Evolutionary conservation across 352 stramenopile genomes (phyloP).

Genomic region (Aphanomyces stellatus): DNA sequence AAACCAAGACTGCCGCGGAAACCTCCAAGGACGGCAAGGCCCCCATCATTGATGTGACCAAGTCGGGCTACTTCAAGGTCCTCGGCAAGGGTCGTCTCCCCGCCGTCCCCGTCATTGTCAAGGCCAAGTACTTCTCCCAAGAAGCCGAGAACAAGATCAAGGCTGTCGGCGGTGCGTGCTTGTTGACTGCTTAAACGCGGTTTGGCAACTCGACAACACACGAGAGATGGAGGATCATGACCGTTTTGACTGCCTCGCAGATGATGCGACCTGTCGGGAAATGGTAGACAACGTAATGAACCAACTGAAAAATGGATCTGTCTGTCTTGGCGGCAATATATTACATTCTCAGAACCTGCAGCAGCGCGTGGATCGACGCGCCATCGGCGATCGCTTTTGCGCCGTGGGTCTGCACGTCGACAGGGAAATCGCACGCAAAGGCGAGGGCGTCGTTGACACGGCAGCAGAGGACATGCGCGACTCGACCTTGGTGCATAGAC

Average conservation of each 20-base stretch:
- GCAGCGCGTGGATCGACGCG: constrained; percentile 25
- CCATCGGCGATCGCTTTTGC: constrained; percentile 16
- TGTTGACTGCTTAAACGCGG: constrained; percentile 97
- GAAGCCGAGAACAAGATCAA: constrained; percentile 99
- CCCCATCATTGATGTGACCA: constrained; percentile 98
- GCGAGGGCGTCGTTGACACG: neutral
- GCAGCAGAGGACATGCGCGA: neutral
- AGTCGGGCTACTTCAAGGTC: constrained; percentile 99
- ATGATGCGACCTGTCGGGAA: constrained; percentile 2
- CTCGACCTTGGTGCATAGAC: neutral
- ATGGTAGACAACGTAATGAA: constrained; percentile 22
- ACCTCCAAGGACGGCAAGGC: constrained; percentile 93
- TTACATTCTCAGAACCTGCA: constrained; percentile 28
- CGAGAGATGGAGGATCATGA: neutral
- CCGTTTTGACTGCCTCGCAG: neutral
- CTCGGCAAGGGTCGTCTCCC: constrained; percentile 98
- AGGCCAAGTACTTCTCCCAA: constrained; percentile 99
- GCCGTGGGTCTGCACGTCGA: neutral
- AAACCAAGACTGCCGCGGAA: constrained; percentile 96
- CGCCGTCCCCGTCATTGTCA: constrained; percentile 97
- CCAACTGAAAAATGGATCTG: constrained; percentile 21
- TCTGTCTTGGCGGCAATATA: neutral
- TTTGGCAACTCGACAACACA: neutral
- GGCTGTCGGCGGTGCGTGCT: constrained; percentile 95
- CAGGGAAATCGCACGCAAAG: neutral